These are phyloP conservation scores for Phytophthora ohioensis DNA, from an alignment of 352 stramenopile genomes.

Conservation along the genomic window DNA sequence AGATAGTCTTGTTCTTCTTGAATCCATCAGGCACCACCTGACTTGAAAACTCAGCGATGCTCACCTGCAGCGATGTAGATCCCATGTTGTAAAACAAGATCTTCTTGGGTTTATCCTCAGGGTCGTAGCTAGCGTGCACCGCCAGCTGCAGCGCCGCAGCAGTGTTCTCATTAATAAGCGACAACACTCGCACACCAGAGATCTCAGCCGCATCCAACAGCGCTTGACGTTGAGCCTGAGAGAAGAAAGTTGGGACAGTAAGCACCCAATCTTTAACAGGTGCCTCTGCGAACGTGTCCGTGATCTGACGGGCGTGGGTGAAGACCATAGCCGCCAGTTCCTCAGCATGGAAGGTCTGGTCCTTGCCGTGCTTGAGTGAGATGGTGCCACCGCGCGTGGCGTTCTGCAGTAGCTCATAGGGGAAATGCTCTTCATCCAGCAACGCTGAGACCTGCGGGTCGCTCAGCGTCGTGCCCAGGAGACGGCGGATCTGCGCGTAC, in stretches of 20 bases:
- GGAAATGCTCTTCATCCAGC: conserved; percentile 78
- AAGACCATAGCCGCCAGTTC: conserved; percentile 98
- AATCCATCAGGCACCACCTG: conserved; percentile 87
- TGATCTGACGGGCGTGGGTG: conserved; percentile 89
- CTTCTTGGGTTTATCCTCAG: conserved; percentile 75
- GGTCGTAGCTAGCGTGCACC: conserved; percentile 92
- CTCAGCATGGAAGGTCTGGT: conserved; percentile 90
- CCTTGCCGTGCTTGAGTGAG: conserved; percentile 60
- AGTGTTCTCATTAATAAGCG: conserved; percentile 98
- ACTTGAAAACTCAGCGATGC: conserved; percentile 87
- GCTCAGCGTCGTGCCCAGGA: conserved; percentile 89
- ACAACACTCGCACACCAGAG: conserved; percentile 95
- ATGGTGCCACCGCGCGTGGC: conserved; percentile 78
- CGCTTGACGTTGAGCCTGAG: conserved; percentile 94
- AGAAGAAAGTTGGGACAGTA: conserved; percentile 96
- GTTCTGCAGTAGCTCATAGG: conserved; percentile 86
- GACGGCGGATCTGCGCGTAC: conserved; percentile 88
- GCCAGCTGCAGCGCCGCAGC: conserved; percentile 96
- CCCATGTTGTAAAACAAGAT: conserved; percentile 99
- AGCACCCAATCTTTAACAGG: conserved; percentile 95
- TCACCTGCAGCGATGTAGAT: conserved; percentile 91
- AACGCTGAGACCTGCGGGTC: conserved; percentile 76
- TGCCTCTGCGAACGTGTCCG: conserved; percentile 70
- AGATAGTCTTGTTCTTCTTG: conserved; percentile 94
- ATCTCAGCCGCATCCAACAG: conserved; percentile 96